Percentiles rank a stretch among this genome's conserved stretches.
These are phyloP conservation scores for Lactarius psammicola DNA, from an alignment of 768 basidiomycete species.

Conservation along the genomic window DNA sequence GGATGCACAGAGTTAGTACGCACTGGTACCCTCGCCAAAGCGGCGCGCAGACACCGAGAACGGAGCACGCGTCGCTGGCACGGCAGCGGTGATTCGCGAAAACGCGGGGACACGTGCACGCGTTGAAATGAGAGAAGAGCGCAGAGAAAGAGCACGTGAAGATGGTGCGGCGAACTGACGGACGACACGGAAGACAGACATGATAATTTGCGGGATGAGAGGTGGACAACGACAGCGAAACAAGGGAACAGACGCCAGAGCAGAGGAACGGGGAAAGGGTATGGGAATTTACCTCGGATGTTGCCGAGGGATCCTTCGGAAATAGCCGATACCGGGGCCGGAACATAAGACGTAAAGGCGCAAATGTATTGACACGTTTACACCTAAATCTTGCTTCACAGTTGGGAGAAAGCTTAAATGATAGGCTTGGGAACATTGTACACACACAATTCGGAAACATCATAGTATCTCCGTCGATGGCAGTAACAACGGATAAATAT, in stretches of 20 bases:
- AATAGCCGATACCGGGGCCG: background rate
- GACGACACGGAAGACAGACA: conserved; percentile 64
- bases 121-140: conserved; percentile 29
- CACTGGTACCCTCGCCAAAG: conserved; percentile 47
- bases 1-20: conserved; percentile 28
- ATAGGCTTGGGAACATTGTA: background rate
- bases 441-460: background rate
- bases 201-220: conserved; percentile 32
- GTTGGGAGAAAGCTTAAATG: background rate
- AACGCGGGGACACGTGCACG: conserved; percentile 32
- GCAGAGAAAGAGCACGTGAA: conserved; percentile 38
- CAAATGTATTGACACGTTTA: background rate
- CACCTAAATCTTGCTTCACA: background rate
- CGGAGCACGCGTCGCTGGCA: conserved; percentile 36
- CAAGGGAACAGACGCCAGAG: background rate
- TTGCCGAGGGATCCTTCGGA: conserved; percentile 1
- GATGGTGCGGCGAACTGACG: conserved; percentile 53
- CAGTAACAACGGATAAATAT: background rate
- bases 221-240: background rate
- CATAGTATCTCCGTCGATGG: background rate
- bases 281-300: background rate
- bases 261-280: background rate
- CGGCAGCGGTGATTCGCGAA: conserved; percentile 25
- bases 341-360: background rate
- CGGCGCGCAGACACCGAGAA: conserved; percentile 43